phyloP scores from a whole-genome alignment of 345 rosid species.

The Brassica cretica region DNA sequence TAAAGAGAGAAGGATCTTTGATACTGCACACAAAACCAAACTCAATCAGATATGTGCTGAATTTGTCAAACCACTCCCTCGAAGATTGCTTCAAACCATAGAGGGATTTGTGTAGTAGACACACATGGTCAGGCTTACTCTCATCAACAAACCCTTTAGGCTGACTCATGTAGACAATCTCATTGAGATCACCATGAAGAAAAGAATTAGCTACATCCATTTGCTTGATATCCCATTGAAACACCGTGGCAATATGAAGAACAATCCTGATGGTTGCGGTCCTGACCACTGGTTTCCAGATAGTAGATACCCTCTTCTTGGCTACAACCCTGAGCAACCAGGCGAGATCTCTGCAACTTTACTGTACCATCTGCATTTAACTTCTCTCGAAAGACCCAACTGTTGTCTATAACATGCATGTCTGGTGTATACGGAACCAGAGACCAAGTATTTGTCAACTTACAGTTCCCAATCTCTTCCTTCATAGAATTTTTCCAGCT shows the following conservation, averaged over 20 bases:
- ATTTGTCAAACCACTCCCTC: background rate
- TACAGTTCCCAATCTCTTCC: no score
- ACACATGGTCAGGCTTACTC: background rate
- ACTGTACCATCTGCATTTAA: background rate
- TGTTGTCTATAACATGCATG: background rate
- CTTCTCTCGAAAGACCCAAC: background rate
- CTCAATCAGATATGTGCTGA: no score
- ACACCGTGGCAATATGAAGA: background rate
- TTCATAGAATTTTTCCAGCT: no score
- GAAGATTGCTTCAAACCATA: background rate
- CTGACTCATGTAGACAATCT: background rate
- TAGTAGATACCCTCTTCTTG: background rate
- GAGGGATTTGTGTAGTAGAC: background rate
- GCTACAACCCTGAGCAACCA: background rate
- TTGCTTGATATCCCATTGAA: background rate
- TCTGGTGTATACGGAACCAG: background rate
- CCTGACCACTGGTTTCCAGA: background rate
- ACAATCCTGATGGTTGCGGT: background rate
- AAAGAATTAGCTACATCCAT: background rate
- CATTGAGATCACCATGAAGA: background rate
- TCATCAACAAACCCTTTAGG: background rate
- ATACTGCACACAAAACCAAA: no score
- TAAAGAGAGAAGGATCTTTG: no score
- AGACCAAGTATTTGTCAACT: no score
- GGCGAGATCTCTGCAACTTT: background rate